Conservation (phyloP, 306 rosid genomes). For the Carpinus fangiana region DNA sequence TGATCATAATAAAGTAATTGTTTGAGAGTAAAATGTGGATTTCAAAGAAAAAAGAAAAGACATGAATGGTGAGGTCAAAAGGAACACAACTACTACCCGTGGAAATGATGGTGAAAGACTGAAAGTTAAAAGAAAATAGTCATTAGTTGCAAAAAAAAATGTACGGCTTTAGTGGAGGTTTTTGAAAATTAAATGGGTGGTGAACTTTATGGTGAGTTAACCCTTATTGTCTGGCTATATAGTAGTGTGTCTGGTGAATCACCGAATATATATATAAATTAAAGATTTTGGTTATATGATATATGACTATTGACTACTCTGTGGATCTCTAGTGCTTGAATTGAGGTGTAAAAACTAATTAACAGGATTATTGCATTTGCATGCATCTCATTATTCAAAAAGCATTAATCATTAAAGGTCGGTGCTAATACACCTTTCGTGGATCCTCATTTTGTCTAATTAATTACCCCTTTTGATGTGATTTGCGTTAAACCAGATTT, state of each 20-base stretch:
- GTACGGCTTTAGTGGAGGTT: conserved; percentile 30
- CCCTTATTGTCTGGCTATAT: neutral
- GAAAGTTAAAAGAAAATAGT: conserved; percentile 22
- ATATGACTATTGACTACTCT: no score
- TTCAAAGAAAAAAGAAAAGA: neutral
- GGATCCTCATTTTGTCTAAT: neutral
- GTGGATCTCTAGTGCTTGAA: neutral
- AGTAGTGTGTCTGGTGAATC: neutral
- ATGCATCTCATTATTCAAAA: neutral
- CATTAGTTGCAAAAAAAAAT: conserved; percentile 21
- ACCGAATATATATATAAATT: no score
- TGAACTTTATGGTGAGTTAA: neutral
- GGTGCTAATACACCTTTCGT: neutral
- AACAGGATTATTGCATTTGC: neutral
- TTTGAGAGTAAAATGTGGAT: neutral
- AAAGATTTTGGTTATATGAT: no score
- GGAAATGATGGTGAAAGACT: conserved; percentile 21
- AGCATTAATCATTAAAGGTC: conserved; percentile 8
- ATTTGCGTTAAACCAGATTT: no score
- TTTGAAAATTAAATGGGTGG: neutral
- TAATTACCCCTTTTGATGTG: no score
- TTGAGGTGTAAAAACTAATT: conserved; percentile 10
- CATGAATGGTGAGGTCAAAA: conserved; percentile 34
- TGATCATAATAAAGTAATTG: neutral
- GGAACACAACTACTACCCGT: conserved; percentile 19